Base-by-base conservation (phyloP, 257 asterid species). In the Solanum raphanifolium region DNA sequence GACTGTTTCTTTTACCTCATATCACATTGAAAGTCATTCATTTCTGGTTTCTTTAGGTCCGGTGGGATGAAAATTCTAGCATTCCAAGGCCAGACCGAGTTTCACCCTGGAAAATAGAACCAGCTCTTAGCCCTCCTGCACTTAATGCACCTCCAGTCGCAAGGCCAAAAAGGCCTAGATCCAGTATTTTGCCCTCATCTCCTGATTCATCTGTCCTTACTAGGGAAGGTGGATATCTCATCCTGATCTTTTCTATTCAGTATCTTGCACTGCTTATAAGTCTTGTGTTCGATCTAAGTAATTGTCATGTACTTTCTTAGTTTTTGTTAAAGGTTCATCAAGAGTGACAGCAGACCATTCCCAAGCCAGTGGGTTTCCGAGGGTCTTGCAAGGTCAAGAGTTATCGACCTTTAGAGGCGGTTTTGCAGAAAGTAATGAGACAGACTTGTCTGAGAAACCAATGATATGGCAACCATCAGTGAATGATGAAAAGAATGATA, bases 341-440 rank as follows among this genome's bases (percentile, higher is more conserved):
- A 97, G 93, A 91, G 88, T 92, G 88, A 85, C 91, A 31, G 92
- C 88, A 87, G 99, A 95, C 94, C 98, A 95, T 92, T 91, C 93
- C 86, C 95, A 94, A 79, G 89, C 93, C 76, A 88, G 83, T 89
- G 98, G 95, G 89, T 89, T 92, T 89, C 88, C 95, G 86, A 93
- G 98, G 98, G 97, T 94, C 95, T 93, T 97, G 93, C 99, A 94
- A 93, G 97, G 98, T 93, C 98, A 95, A 94, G 99, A 97, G 92
- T 87, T 88, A 52, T 90, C 93, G 92, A 92, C 98, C 95, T 92
- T 95, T 94, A 91, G 98, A 92, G 94, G 95, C 66, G 76, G 94
- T 72, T 88, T 93, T 90, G 91, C 92, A 1, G 98, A 95, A 90
- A 91, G 90, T 90, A 92, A 90, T 16, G 98, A 96, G 83, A 92